phyloP scores from a whole-genome alignment of 768 basidiomycete genomes.

The Daedalea quercina region DNA sequence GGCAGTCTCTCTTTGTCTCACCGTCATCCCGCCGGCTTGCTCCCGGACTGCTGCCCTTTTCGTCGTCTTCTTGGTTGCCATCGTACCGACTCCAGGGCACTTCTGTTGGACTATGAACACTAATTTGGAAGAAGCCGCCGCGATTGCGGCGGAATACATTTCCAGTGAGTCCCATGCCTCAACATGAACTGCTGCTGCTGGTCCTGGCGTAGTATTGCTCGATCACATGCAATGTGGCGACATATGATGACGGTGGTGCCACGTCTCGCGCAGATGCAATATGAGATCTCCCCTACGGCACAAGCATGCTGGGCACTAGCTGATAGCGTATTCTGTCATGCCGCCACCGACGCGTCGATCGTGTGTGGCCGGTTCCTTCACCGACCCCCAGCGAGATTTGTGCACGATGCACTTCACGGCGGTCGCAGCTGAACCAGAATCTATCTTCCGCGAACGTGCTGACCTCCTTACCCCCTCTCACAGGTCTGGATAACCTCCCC shows the following conservation, averaged over 20 bases:
- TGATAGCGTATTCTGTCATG: background rate
- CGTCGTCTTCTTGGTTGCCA: background rate
- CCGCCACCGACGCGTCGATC: background rate
- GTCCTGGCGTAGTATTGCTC: background rate
- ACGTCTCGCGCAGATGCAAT: background rate
- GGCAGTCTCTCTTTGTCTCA: background rate
- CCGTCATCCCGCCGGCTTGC: background rate
- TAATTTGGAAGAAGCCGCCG: conserved; percentile 41
- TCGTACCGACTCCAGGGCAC: background rate
- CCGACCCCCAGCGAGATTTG: too few species aligned
- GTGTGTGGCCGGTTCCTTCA: background rate
- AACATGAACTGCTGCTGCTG: background rate
- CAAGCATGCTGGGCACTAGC: background rate
- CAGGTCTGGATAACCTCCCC: conserved; percentile 46
- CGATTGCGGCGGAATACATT: conserved; percentile 43
- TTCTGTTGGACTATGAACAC: conserved; percentile 14
- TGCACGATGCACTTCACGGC: too few species aligned
- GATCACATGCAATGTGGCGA: background rate
- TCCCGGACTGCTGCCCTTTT: background rate
- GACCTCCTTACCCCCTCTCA: background rate
- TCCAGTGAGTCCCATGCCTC: conserved; percentile 29
- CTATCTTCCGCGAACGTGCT: background rate
- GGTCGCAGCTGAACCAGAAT: background rate
- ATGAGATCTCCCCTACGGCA: background rate
- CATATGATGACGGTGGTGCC: background rate